These are phyloP conservation scores for Candida michaelii DNA, from an alignment of 805 yeast species.

Conservation along the genomic window DNA sequence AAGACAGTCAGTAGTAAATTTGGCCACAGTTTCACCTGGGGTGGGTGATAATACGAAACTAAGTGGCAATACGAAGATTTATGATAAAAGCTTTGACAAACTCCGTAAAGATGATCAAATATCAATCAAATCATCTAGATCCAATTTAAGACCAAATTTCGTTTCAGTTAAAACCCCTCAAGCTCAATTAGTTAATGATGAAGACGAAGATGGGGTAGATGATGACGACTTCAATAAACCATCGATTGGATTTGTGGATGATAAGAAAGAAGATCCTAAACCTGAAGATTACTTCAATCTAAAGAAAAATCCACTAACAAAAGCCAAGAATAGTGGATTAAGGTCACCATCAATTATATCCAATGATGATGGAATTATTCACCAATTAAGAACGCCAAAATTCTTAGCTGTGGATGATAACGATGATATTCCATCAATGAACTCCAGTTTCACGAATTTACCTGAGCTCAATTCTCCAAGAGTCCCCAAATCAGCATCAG, in stretches of 20 bases:
- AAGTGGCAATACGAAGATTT: neutral
- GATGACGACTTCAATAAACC: conserved; percentile 60
- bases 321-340: conserved; percentile 10
- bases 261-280: conserved; percentile 22
- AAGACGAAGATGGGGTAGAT: conserved; percentile 48
- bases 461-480: conserved; percentile 9
- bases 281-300: conserved; percentile 15
- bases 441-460: conserved; percentile 13
- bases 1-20: neutral
- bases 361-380: conserved; percentile 34
- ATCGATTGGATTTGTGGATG: conserved; percentile 59
- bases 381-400: conserved; percentile 34
- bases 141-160: conserved; percentile 57
- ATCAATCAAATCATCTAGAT: conserved; percentile 33
- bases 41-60: too few relatives aligned
- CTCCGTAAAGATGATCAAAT: conserved; percentile 23
- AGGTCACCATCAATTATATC: conserved; percentile 37
- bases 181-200: conserved; percentile 65
- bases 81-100: conserved; percentile 3
- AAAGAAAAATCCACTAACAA: conserved; percentile 11
- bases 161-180: conserved; percentile 72
- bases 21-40: too few relatives aligned
- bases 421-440: conserved; percentile 15
- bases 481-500: conserved; percentile 2
- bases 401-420: conserved; percentile 30